Percentiles rank a stretch among this genome's conserved stretches.
Conservation (phyloP, 495 filamentous ascomycete genomes). For the Parathielavia appendiculata region DNA sequence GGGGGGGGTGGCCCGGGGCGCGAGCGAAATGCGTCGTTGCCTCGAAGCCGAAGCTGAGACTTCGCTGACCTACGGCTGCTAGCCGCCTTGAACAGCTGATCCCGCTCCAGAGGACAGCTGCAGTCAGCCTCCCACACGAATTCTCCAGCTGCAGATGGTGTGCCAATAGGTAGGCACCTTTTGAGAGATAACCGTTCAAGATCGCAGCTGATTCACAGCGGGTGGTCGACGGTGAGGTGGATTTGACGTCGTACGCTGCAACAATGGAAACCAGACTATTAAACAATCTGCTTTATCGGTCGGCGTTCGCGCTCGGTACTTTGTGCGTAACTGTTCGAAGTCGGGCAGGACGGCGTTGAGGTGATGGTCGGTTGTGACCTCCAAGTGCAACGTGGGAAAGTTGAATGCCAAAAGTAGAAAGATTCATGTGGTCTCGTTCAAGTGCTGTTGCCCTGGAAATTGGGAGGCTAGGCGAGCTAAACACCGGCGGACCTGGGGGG, state of each 20-base stretch:
- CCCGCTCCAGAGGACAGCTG: constrained; percentile 9
- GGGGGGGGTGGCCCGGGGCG: no score
- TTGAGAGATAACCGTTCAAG: neutral
- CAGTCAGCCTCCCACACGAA: constrained; percentile 20
- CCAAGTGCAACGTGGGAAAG: neutral
- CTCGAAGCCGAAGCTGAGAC: neutral
- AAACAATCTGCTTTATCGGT: neutral
- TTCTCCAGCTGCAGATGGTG: constrained; percentile 9
- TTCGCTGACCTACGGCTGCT: constrained; percentile 3
- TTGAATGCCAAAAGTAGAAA: neutral
- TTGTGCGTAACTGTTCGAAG: no score
- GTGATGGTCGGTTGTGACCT: neutral
- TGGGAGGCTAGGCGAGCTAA: constrained; percentile 30
- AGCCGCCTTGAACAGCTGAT: constrained; percentile 13
- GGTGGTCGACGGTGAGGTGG: neutral
- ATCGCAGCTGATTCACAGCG: neutral
- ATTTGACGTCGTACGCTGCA: constrained; percentile 1
- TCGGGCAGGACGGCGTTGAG: neutral
- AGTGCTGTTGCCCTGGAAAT: constrained; percentile 28
- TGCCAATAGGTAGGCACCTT: constrained; percentile 10
- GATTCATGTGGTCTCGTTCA: neutral
- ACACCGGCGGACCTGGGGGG: constrained; percentile 9
- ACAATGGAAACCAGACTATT: neutral
- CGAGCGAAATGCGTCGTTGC: constrained; percentile 2
- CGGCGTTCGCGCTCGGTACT: neutral